Evolutionary conservation across 768 basidiomycete species (phyloP).

Genomic region (Pisolithus tinctorius): DNA sequence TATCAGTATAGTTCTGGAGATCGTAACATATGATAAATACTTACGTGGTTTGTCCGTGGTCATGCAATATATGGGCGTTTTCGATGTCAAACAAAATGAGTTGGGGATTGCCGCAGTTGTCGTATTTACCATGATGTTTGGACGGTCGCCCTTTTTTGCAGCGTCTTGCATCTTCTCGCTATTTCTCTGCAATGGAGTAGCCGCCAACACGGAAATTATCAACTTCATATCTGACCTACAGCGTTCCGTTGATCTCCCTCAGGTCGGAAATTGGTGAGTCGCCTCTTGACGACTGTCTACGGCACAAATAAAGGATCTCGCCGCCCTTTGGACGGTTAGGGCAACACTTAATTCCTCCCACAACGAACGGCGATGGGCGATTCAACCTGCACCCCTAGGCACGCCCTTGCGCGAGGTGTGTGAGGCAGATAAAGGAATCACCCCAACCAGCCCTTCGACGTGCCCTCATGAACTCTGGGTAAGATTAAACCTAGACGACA

Average conservation of each 20-base stretch:
- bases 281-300: conserved; percentile 11
- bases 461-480: conserved; percentile 46
- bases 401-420: conserved; percentile 34
- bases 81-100: too few species aligned
- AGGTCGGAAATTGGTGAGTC: conserved; percentile 25
- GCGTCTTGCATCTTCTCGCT: conserved; percentile 8
- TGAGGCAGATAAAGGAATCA: conserved; percentile 11
- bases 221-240: conserved; percentile 39
- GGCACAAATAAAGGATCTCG: conserved; percentile 3
- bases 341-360: conserved; percentile 29
- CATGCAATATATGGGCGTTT: too few species aligned
- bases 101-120: too few species aligned
- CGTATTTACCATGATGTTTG: conserved; percentile 3
- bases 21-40: too few species aligned
- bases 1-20: too few species aligned
- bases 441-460: conserved; percentile 1
- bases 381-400: conserved; percentile 36
- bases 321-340: conserved; percentile 25
- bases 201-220: conserved; percentile 62
- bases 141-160: conserved; percentile 8
- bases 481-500: conserved; percentile 36
- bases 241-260: conserved; percentile 11
- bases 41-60: too few species aligned
- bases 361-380: conserved; percentile 30
- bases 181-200: conserved; percentile 21